Evolutionary conservation across 2,329 filamentous ascomycete genomes (phyloP).

Genomic region (Aspergillus hortae): DNA sequence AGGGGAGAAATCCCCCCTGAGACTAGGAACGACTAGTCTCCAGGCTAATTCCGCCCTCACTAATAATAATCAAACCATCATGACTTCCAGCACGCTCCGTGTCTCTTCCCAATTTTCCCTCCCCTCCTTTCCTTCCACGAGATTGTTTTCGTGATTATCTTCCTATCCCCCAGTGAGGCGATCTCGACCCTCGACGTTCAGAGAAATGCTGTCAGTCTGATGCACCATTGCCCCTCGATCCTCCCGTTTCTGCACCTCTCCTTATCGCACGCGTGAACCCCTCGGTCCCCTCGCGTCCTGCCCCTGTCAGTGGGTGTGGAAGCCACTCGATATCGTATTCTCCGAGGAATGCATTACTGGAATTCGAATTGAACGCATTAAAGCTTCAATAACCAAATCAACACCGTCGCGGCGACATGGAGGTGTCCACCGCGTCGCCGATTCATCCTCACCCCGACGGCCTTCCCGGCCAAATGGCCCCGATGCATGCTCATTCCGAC

Average conservation of each 20-base stretch:
- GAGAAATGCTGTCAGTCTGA: background rate
- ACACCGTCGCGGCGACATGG: constrained; percentile 16
- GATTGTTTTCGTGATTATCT: background rate
- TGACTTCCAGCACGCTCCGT: background rate
- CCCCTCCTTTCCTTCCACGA: background rate
- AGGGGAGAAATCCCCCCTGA: too few relatives aligned
- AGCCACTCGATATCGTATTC: background rate
- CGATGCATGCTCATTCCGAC: constrained; percentile 46
- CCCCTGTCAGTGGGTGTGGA: too few relatives aligned
- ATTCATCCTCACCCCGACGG: constrained; percentile 22
- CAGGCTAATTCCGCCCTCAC: too few relatives aligned
- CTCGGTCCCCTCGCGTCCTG: constrained; percentile 4
- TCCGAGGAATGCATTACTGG: background rate
- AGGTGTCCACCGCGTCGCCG: constrained; percentile 18
- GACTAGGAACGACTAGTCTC: too few relatives aligned
- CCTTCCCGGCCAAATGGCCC: constrained; percentile 4
- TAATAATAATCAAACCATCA: too few relatives aligned
- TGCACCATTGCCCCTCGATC: constrained; percentile 8
- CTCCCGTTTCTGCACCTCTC: constrained; percentile 6
- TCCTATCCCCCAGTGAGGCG: constrained; percentile 8
- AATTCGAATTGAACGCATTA: background rate
- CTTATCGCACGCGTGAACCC: constrained; percentile 16
- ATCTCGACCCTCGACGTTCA: background rate
- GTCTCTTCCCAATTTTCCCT: background rate
- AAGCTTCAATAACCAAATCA: background rate